Conservation (phyloP, 2,329 filamentous ascomycete genomes). For the Alternaria arbusti region DNA sequence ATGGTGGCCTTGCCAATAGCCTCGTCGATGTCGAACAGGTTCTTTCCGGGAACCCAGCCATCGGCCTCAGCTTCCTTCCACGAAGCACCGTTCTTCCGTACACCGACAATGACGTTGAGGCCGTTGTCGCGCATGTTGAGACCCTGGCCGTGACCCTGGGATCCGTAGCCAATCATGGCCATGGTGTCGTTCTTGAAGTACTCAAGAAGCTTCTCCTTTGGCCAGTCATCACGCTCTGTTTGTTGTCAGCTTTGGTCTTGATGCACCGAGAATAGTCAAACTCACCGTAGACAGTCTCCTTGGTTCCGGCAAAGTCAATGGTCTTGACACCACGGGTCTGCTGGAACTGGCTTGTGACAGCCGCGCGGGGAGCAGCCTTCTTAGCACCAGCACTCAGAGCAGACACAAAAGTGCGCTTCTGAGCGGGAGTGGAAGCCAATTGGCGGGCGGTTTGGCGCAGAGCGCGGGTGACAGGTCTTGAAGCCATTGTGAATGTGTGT, state of each 20-base stretch:
- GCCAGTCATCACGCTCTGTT: constrained; percentile 96
- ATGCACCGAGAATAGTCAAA: constrained; percentile 14
- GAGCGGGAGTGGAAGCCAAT: constrained; percentile 58
- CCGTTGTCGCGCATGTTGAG: constrained; percentile 99
- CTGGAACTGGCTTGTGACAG: constrained; percentile 62
- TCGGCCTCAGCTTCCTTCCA: constrained; percentile 98
- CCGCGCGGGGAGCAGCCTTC: constrained; percentile 54
- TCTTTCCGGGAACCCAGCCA: constrained; percentile 98
- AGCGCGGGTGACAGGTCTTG: constrained; percentile 71
- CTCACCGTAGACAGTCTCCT: constrained; percentile 93
- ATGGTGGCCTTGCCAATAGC: constrained; percentile 93
- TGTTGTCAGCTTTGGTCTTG: constrained; percentile 31
- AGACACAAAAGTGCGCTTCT: constrained; percentile 65
- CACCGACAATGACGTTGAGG: constrained; percentile 97
- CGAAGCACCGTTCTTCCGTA: constrained; percentile 96
- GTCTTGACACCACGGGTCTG: constrained; percentile 91
- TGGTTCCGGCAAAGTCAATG: constrained; percentile 95
- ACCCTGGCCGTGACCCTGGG: constrained; percentile 97
- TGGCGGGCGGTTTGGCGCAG: constrained; percentile 64
- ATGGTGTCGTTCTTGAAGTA: constrained; percentile 99
- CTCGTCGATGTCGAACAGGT: constrained; percentile 98
- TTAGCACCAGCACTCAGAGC: constrained; percentile 56
- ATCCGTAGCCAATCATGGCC: constrained; percentile 97
- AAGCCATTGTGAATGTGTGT: constrained; percentile 70
- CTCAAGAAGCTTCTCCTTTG: constrained; percentile 95